Conservation (phyloP, 1,284 basidiomycete species). For the Austroboletus rostrupii region DNA sequence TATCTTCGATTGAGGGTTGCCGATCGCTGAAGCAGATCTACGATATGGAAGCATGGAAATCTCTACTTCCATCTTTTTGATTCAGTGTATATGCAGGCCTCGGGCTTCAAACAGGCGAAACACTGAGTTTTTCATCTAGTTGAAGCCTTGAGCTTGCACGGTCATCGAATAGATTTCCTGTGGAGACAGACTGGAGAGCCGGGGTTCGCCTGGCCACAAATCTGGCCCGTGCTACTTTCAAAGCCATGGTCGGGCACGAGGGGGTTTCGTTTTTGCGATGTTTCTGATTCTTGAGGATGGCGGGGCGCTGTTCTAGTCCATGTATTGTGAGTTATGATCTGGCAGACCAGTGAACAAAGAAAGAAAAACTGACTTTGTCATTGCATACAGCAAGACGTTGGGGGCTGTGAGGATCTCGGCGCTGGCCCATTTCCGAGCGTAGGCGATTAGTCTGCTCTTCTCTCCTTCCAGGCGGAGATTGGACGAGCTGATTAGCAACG, state of each 20-base stretch:
- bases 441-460: no score
- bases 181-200: no score
- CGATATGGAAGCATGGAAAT: neutral
- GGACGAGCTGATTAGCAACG: no score
- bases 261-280: neutral
- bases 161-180: neutral
- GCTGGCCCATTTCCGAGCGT: no score
- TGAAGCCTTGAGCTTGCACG: neutral
- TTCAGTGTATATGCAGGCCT: neutral
- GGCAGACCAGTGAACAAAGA: neutral
- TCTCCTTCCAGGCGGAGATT: no score
- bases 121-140: neutral
- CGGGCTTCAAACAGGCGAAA: neutral
- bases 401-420: no score
- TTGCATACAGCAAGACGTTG: no score
- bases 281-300: neutral
- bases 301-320: neutral
- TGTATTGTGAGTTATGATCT: neutral
- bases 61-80: no score
- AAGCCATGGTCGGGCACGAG: neutral
- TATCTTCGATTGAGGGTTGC: neutral
- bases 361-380: neutral
- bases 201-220: neutral
- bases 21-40: slow-evolving; percentile 1
- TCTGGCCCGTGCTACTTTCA: neutral